Conservation (phyloP, 768 basidiomycete species). For the Artomyces pyxidatus region DNA sequence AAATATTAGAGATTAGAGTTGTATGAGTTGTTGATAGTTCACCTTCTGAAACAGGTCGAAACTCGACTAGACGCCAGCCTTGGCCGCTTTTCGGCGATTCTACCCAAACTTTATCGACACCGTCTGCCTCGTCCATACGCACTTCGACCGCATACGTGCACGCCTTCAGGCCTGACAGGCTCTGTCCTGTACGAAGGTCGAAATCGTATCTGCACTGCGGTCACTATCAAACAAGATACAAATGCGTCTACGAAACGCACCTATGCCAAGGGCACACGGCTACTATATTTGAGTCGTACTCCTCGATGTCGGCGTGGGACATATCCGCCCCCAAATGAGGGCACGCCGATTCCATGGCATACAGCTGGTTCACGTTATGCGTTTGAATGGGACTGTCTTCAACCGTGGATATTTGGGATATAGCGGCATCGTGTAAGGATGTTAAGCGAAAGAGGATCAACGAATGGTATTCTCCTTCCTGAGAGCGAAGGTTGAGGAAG, state of each 20-base stretch:
- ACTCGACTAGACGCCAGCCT: slow-evolving; percentile 57
- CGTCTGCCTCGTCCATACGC: slow-evolving; percentile 28
- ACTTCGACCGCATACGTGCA: slow-evolving; percentile 61
- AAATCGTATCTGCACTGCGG: slow-evolving; percentile 72
- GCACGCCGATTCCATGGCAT: slow-evolving; percentile 75
- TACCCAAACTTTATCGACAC: slow-evolving; percentile 45
- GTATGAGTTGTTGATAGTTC: background rate
- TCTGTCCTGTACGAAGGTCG: slow-evolving; percentile 59
- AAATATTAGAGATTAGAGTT: background rate
- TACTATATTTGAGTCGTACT: slow-evolving; percentile 47
- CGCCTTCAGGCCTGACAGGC: slow-evolving; percentile 59
- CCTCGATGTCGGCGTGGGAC: slow-evolving; percentile 75
- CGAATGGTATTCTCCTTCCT: slow-evolving; percentile 19
- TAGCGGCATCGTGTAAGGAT: background rate
- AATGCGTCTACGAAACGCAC: slow-evolving; percentile 23
- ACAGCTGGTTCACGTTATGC: slow-evolving; percentile 34
- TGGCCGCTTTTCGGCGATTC: slow-evolving; percentile 46
- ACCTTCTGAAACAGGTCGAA: slow-evolving; percentile 71
- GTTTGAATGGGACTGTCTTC: background rate
- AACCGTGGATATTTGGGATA: no score
- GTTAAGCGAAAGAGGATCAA: slow-evolving; percentile 22
- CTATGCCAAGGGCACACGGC: slow-evolving; percentile 76
- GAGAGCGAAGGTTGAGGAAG: slow-evolving; percentile 15
- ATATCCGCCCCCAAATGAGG: slow-evolving; percentile 78
- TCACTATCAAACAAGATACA: background rate